Base-by-base conservation (phyloP, 805 yeast species). In the Ogataea zsoltii region DNA sequence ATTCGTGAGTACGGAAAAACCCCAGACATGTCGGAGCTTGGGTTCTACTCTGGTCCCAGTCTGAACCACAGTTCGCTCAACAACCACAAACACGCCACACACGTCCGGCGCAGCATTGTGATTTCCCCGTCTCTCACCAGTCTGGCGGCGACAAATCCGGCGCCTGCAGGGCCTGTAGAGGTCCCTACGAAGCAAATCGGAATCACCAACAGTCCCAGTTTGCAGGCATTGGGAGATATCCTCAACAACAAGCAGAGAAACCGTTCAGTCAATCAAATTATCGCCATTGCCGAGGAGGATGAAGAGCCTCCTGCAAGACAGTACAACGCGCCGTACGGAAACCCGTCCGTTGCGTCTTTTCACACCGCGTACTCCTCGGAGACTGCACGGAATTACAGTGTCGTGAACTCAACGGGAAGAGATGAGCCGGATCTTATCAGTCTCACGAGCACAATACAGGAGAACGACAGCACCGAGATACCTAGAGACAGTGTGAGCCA, bases 131-230 rank as follows among this genome's bases (percentile, higher is more conserved):
- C 71, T 4, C 50, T 62, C 47, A 56, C 57, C 37, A 58, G 25
- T 21, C 25, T 21, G 7, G 25, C 25, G 5, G 9, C 25, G 25
- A 9, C 25, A 9, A 5, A 21, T 9, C 25, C 25, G 9, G 25
- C 7, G 9, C 25, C 25, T 21, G 5, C 25, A 9, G 25, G 25
- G 25, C 38, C 41, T 7, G 31, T 43, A 19, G 69, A 65, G 44
- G 60, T 54, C 5, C 69, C 69, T 17, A 66, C 69, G 7, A 49
- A 37, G 19, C 52, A 50, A 29, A 48, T 66, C 10, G 67, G 66
- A 3, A 60, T 68, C 57, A 52, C 61, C 2, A 62, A 58, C 30
- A 66, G 71, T 48, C 72, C 72, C 19, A 66, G 71, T 46, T 53
- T 68, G 31, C 65, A 61, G 44, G 66, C 67, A 4, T 46, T 68